Evolutionary conservation across 805 yeast species (phyloP).

Genomic region (Metschnikowia henanensis): DNA sequence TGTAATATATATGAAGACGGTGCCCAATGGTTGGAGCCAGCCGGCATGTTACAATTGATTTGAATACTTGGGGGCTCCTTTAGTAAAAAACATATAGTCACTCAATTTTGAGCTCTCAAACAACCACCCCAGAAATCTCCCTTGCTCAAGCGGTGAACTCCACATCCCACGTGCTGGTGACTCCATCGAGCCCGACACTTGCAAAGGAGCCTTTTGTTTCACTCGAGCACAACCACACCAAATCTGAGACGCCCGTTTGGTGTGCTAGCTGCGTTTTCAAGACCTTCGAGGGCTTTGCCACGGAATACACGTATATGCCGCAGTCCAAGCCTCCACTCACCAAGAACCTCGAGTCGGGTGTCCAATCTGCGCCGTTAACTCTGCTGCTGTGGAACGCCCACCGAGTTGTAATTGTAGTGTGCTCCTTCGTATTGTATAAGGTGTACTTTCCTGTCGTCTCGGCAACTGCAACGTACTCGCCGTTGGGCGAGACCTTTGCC

Average conservation of each 20-base stretch:
- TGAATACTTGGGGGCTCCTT: no score
- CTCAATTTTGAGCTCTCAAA: no score
- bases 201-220: conserved; percentile 42
- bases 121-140: no score
- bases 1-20: no score
- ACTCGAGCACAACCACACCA: conserved; percentile 61
- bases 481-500: conserved; percentile 70
- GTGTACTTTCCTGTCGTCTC: conserved; percentile 84
- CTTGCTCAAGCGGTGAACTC: conserved; percentile 23
- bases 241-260: conserved; percentile 79
- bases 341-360: conserved; percentile 65
- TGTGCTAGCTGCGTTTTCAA: conserved; percentile 78
- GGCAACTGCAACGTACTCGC: conserved; percentile 73
- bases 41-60: no score
- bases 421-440: conserved; percentile 59
- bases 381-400: conserved; percentile 96
- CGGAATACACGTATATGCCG: conserved; percentile 75
- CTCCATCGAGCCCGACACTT: conserved; percentile 80
- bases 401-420: conserved; percentile 69
- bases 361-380: conserved; percentile 79
- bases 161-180: conserved; percentile 71
- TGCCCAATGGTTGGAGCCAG: no score
- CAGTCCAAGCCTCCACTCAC: conserved; percentile 87
- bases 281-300: conserved; percentile 73
- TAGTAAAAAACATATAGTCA: no score